Evolutionary conservation across 2,329 filamentous ascomycete genomes (phyloP), one percentile per base, ranked within the genome.

Genomic region (Ophiosphaerella korrae): DNA sequence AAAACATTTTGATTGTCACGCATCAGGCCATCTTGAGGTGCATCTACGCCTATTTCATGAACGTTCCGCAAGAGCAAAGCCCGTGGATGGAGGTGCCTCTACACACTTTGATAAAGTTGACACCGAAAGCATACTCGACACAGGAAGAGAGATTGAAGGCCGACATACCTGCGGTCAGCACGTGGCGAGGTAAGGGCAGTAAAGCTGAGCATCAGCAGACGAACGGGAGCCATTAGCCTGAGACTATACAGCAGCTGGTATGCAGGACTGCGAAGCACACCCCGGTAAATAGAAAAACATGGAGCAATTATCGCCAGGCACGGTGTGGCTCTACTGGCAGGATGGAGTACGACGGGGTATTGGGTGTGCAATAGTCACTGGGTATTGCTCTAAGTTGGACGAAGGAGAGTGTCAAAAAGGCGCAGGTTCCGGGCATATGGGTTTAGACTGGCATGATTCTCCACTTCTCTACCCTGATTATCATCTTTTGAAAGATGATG

Each of bases 41-140:
- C 79, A 96, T 99, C 66, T 99, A 97, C 71, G 91, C 94, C 26
- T 99, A 99, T 75, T 99, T 97, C 74, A 96, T 97, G 89, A 96
- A 97, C 68, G 91, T 94, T 67, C 88, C 91, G 47, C 94, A 97
- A 75, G 87, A 92, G 64, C 85, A 90, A 75, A 94, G 89, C 61
- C 94, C 94, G 0, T 99, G 94, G 94, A 96, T 97, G 89, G 93
- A 97, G 68, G 94, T 99, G 7, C 94, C 94, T 6, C 81, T 99
- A 54, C 94, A 99, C 74, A 96, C 91, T 7, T 81, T 99, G 41
- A 97, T 99, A 77, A 97, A 97, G 77, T 82, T 99, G 44, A 97
- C 94, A 5, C 94, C 94, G 2, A 86, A 90, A 54, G 94, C 94
- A 7, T 99, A 99, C 73, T 90, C 89, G 42, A 99, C 94, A 1